Conservation (phyloP, 1,284 basidiomycete species). For the Ceratobasidium papillatum region DNA sequence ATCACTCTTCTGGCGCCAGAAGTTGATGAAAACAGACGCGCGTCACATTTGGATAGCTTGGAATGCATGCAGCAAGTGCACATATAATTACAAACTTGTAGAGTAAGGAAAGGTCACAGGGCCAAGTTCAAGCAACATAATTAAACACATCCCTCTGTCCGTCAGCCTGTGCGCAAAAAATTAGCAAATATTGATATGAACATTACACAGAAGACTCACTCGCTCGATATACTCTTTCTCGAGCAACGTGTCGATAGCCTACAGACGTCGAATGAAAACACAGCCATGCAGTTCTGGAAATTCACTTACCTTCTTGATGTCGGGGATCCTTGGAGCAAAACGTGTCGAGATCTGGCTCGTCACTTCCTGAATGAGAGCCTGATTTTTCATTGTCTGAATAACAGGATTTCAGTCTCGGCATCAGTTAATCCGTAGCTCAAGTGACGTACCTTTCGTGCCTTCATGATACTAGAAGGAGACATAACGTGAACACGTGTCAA, state of each 20-base stretch:
- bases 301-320: conserved; percentile 82
- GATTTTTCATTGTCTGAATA: conserved; percentile 91
- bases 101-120: background rate
- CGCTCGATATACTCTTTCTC: conserved; percentile 99
- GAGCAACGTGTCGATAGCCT: conserved; percentile 96
- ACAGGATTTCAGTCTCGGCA: conserved; percentile 18
- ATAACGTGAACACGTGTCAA: background rate
- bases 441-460: conserved; percentile 74
- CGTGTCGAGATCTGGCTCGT: conserved; percentile 90
- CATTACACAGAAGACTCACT: conserved; percentile 38
- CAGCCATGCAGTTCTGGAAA: conserved; percentile 22
- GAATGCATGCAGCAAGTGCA: conserved; percentile 6
- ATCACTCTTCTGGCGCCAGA: background rate
- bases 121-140: conserved; percentile 47
- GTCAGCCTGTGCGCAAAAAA: conserved; percentile 33
- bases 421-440: background rate
- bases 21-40: background rate
- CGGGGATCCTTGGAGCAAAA: conserved; percentile 89
- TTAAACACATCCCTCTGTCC: conserved; percentile 53
- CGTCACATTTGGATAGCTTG: conserved; percentile 10
- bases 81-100: conserved; percentile 6
- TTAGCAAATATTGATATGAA: conserved; percentile 6
- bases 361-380: conserved; percentile 92
- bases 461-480: conserved; percentile 81
- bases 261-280: conserved; percentile 25